phyloP scores from a whole-genome alignment of 768 basidiomycete species.

The Cyclocybe aegerita region DNA sequence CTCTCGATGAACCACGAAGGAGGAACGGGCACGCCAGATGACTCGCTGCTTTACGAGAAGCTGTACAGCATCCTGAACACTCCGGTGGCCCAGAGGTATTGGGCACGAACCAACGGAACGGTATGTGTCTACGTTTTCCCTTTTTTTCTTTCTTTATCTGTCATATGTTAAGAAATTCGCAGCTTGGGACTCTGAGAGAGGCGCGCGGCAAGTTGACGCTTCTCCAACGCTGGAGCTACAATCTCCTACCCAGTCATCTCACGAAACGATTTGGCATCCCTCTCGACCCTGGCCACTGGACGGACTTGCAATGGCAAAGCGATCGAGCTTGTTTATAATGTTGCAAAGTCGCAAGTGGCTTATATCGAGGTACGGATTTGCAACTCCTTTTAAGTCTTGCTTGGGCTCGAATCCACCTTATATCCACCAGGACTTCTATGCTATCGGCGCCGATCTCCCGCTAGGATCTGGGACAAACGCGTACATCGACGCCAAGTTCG shows the following conservation, averaged over 20 bases:
- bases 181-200: constrained; percentile 51
- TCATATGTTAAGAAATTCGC: constrained; percentile 1
- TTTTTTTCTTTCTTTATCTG: constrained; percentile 5
- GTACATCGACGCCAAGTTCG: constrained; percentile 44
- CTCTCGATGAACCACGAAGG: constrained; percentile 51
- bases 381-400: background rate
- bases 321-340: constrained; percentile 45
- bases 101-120: constrained; percentile 45
- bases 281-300: constrained; percentile 43
- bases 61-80: constrained; percentile 39
- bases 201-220: constrained; percentile 52
- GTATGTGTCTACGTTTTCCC: background rate
- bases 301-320: constrained; percentile 46
- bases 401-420: background rate
- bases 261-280: constrained; percentile 44
- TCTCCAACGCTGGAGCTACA: constrained; percentile 46
- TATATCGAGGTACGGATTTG: constrained; percentile 37
- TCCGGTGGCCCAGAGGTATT: constrained; percentile 39
- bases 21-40: constrained; percentile 43
- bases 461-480: constrained; percentile 30
- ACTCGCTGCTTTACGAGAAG: constrained; percentile 39
- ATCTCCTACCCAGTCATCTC: constrained; percentile 35
- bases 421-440: constrained; percentile 38
- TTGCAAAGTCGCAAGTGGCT: constrained; percentile 32
- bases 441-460: constrained; percentile 28